Conservation (phyloP, 164 flowering plant genomes). For the Paratinospora sagittata region DNA sequence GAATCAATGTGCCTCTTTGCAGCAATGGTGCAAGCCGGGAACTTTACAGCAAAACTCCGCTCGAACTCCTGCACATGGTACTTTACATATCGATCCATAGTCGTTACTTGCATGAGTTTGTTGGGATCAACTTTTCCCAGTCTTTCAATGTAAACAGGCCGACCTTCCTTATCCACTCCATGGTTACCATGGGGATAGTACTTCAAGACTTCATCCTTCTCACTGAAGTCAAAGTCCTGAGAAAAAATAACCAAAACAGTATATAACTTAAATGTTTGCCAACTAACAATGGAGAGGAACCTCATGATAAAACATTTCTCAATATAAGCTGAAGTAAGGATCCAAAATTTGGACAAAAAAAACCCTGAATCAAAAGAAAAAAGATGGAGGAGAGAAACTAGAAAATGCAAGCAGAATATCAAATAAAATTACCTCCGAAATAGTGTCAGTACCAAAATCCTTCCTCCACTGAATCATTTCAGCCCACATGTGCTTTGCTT, state of each 20-base stretch:
- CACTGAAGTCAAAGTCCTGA: slow-evolving; percentile 72
- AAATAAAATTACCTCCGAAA: slow-evolving; percentile 43
- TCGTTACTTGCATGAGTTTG: slow-evolving; percentile 73
- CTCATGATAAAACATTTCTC: too few relatives aligned
- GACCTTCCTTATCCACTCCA: slow-evolving; percentile 80
- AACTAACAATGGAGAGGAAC: too few relatives aligned
- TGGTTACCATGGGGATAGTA: slow-evolving; percentile 80
- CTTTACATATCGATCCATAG: slow-evolving; percentile 62
- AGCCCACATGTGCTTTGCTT: slow-evolving; percentile 73
- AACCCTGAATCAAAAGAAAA: neutral
- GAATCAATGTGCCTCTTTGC: slow-evolving; percentile 67
- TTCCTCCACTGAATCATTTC: slow-evolving; percentile 85
- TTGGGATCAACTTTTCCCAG: slow-evolving; percentile 58
- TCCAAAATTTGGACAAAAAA: neutral
- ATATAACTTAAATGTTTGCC: too few relatives aligned
- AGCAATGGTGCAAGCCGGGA: slow-evolving; percentile 83
- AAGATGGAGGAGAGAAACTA: neutral
- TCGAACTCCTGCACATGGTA: slow-evolving; percentile 88
- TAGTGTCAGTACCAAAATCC: slow-evolving; percentile 66
- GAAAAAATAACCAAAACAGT: neutral
- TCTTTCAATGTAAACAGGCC: slow-evolving; percentile 70
- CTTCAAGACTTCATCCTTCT: slow-evolving; percentile 55
- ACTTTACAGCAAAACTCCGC: slow-evolving; percentile 45
- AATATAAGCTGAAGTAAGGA: too few relatives aligned
- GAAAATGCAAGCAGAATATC: neutral